Evolutionary conservation across 192 early-diverging fungal species (phyloP), one percentile per base, ranked within the genome.

Genomic region (Coemansia sp.): DNA sequence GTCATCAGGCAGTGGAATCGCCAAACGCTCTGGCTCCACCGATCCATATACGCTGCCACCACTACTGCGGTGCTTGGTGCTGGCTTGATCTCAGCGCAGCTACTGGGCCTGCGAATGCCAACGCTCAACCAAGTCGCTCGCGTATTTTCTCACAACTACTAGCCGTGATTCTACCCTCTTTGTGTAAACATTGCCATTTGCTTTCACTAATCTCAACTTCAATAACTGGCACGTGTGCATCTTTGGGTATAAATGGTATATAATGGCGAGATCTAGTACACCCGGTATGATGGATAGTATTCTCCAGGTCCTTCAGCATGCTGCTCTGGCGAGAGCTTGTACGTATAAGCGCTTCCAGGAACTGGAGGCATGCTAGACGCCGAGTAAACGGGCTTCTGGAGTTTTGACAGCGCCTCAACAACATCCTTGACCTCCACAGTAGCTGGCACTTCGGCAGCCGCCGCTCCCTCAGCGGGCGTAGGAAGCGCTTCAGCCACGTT

Each of bases 361-460:
- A 74, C 73, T 7, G 88, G 88, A n/a, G 88, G 88, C 78, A 87
- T 64, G 39, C 77, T 87, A 11, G 75, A 52, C 28, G 80, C 62
- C 10, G 83, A 77, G 66, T 86, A 89, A 39, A 89, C 62, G 32
- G 88, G 86, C 28, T 77, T 60, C 62, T 78, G 75, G 55, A 76
- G 64, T 60, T 70, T 78, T 46, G 74, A 69, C 68, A 89, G 74
- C 17, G 84, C 84, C 70, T 87, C 88, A 23, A 76, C 76, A 9
- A 84, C 69, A 40, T 78, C 76, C 46, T 73, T 84, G 9, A 59
- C 76, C 32, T 67, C 66, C 23, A 68, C 67, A 21, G 63, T 23
- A 17, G 55, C 69, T 6, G 74, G 69, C 10, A 65, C 74, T n/a
- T 58, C 65, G 8, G 53, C 68, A 2, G 11, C 44, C 19, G 50